Percentiles rank a stretch among this genome's conserved stretches.
These are phyloP conservation scores for Ceratocystis diversiconidia DNA, from an alignment of 2,329 filamentous ascomycete genomes.

Conservation along the genomic window DNA sequence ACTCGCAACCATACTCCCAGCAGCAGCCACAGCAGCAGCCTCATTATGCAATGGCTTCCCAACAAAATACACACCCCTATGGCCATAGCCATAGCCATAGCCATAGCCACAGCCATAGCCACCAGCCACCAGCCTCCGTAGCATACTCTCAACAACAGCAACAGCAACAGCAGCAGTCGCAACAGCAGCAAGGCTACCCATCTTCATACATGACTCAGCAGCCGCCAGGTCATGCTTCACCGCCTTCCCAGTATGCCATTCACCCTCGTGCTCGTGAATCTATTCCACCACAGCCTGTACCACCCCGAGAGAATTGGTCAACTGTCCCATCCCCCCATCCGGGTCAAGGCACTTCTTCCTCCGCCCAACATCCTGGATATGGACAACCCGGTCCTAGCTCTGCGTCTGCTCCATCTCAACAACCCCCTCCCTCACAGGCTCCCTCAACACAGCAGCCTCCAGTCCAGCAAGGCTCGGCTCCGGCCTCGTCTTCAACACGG, in stretches of 20 bases:
- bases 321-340: conserved; percentile 1
- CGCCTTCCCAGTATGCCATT: conserved; percentile 13
- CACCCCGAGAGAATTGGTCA: conserved; percentile 7
- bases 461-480: neutral
- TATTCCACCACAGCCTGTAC: neutral
- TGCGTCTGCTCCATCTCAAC: neutral
- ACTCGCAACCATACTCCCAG: neutral
- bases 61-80: conserved; percentile 28
- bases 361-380: neutral
- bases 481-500: neutral
- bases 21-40: conserved; percentile 23
- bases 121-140: neutral
- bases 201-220: conserved; percentile 4
- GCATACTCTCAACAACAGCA: conserved; percentile 16
- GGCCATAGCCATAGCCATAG: conserved; percentile 17
- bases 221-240: conserved; percentile 18
- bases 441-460: neutral
- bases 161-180: conserved; percentile 21
- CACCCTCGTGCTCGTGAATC: conserved; percentile 7
- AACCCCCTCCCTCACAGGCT: neutral
- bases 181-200: conserved; percentile 15
- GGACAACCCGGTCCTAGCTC: conserved; percentile 1
- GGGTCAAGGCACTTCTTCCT: neutral
- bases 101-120: conserved; percentile 19
- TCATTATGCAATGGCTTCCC: conserved; percentile 22